A percentile compares a stretch with the other conserved stretches of the same genome.
Evolutionary conservation across 148 eudicot species (phyloP).

Genomic region (Diospyros lotus): DNA sequence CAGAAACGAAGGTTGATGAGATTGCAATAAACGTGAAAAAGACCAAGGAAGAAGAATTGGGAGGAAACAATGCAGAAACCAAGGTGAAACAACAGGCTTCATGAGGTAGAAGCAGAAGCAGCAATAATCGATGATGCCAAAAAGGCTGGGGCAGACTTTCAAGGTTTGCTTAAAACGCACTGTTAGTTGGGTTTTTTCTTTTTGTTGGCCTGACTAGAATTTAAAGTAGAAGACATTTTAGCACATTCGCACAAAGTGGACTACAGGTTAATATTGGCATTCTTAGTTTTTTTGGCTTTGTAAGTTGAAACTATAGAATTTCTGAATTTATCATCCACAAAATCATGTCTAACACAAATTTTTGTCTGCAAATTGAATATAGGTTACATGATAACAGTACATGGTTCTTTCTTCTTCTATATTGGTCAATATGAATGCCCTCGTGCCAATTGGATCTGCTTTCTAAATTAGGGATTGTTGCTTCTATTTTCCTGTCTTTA

Average conservation of each 20-base stretch:
- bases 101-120: neutral
- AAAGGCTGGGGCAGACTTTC: neutral
- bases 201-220: neutral
- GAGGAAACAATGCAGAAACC: no score
- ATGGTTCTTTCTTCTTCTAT: constrained; percentile 11
- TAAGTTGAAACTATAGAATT: no score
- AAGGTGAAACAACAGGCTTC: no score
- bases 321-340: neutral
- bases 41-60: no score
- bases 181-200: constrained; percentile 5
- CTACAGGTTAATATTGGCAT: neutral
- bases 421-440: constrained; percentile 1
- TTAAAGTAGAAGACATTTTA: neutral
- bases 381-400: constrained; percentile 8
- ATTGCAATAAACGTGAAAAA: no score
- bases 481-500: constrained; percentile 1
- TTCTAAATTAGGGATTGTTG: neutral
- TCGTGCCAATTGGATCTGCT: neutral
- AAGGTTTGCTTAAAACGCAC: neutral
- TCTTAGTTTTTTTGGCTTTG: constrained; percentile 5
- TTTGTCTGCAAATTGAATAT: constrained; percentile 14
- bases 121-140: neutral
- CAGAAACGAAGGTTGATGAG: no score
- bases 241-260: neutral
- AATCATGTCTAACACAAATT: constrained; percentile 4